Percentiles rank a stretch among this genome's conserved stretches.
phyloP scores from a whole-genome alignment of 371 early-diverging fungal genomes.

The Synchytrium microbalum region DNA sequence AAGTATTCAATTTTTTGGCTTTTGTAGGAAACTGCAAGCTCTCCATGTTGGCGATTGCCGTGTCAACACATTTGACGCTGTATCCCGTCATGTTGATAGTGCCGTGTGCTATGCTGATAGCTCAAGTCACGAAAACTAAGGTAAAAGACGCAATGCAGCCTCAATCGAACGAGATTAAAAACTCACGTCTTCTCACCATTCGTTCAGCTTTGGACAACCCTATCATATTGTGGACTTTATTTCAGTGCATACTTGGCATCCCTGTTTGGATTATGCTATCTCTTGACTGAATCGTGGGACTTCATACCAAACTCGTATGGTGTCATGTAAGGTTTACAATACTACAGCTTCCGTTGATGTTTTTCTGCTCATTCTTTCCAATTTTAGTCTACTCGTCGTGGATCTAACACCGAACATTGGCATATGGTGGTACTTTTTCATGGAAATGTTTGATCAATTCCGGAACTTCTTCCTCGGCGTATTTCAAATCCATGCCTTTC shows the following conservation, averaged over 20 bases:
- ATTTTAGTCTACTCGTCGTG: conserved; percentile 44
- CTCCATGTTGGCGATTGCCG: conserved; percentile 59
- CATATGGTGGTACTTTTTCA: conserved; percentile 96
- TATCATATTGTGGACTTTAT: conserved; percentile 9
- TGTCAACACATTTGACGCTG: conserved; percentile 69
- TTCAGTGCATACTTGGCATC: conserved; percentile 31
- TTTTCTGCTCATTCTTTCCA: conserved; percentile 1
- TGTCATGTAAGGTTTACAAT: conserved; percentile 51
- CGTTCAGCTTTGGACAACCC: conserved; percentile 12
- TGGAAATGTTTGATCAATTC: conserved; percentile 96
- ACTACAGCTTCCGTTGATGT: not conserved
- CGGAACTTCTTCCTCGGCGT: conserved; percentile 83
- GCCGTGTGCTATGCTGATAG: conserved; percentile 47
- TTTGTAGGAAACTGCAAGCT: conserved; percentile 34
- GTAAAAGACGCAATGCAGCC: not conserved
- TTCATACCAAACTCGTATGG: conserved; percentile 66
- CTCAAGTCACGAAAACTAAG: not conserved
- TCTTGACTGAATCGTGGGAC: conserved; percentile 60
- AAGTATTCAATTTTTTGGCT: not conserved
- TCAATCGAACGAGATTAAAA: not conserved
- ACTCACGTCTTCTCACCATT: not conserved
- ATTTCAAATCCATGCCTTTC: conserved; percentile 79
- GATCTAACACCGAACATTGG: conserved; percentile 95
- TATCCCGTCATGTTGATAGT: conserved; percentile 75
- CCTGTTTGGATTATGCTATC: conserved; percentile 50